A percentile compares a stretch with the other conserved stretches of the same genome.
Evolutionary conservation across 495 filamentous ascomycete species (phyloP).

Genomic region (Viridothelium virens): DNA sequence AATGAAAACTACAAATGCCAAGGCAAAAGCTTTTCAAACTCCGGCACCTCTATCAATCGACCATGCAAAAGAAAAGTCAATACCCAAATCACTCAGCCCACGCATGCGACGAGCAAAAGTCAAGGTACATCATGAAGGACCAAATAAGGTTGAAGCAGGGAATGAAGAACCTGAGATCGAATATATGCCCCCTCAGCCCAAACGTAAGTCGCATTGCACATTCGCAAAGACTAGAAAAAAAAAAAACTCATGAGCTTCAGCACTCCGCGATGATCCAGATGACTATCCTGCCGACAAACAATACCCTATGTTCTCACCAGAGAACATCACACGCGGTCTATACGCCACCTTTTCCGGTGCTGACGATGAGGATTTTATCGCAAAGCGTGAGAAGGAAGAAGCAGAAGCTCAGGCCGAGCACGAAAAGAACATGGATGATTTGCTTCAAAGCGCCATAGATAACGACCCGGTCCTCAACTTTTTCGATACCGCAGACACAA

Average conservation of each 20-base stretch:
- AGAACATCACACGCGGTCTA: constrained; percentile 63
- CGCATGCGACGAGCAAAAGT: constrained; percentile 42
- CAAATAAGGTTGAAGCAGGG: constrained; percentile 36
- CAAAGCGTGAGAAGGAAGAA: constrained; percentile 52
- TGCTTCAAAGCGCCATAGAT: constrained; percentile 42
- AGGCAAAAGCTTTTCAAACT: constrained; percentile 62
- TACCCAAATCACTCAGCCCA: constrained; percentile 41
- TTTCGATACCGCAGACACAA: constrained; percentile 14
- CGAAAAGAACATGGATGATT: constrained; percentile 50
- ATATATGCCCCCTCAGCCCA: constrained; percentile 63
- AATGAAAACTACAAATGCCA: constrained; percentile 92
- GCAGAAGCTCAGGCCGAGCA: constrained; percentile 35
- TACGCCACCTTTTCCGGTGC: constrained; percentile 58
- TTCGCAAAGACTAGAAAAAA: neutral
- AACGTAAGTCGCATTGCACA: constrained; percentile 35
- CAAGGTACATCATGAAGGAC: constrained; percentile 40
- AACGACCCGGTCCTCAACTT: constrained; percentile 18
- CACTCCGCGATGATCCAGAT: constrained; percentile 68
- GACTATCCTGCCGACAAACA: constrained; percentile 48
- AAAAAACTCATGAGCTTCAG: constrained; percentile 41
- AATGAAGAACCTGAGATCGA: constrained; percentile 67
- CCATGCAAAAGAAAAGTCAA: constrained; percentile 41
- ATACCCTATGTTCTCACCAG: constrained; percentile 43
- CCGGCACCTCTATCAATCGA: constrained; percentile 44
- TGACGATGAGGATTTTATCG: constrained; percentile 56